Percentiles rank a stretch among this genome's conserved stretches.
Evolutionary conservation across 768 basidiomycete species (phyloP).

Genomic region (Leccinum obscurum): DNA sequence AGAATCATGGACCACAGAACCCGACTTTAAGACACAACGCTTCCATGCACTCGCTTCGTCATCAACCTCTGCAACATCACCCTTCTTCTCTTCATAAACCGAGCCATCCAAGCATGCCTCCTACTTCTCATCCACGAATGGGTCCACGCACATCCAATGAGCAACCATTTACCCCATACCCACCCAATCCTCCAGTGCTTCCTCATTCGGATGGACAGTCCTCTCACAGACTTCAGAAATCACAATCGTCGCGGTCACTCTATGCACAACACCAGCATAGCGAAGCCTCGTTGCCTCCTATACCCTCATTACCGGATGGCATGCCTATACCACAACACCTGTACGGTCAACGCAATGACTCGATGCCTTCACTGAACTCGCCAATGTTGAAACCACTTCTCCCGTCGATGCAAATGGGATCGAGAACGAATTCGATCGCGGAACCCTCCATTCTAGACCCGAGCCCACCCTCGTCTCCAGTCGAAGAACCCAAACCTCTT

Average conservation of each 20-base stretch:
- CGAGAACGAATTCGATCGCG: conserved; percentile 51
- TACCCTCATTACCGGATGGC: conserved; percentile 38
- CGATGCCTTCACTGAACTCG: conserved; percentile 29
- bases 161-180: conserved; percentile 12
- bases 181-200: conserved; percentile 11
- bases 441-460: conserved; percentile 61
- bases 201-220: conserved; percentile 49
- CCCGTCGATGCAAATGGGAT: conserved; percentile 60
- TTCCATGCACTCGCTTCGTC: conserved; percentile 31
- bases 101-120: conserved; percentile 11
- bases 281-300: conserved; percentile 34
- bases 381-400: conserved; percentile 52
- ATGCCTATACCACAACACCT: conserved; percentile 32
- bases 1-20: conserved; percentile 11
- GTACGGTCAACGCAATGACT: conserved; percentile 21
- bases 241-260: conserved; percentile 60
- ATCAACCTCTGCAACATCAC: conserved; percentile 26
- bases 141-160: conserved; percentile 10
- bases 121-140: conserved; percentile 21
- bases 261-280: conserved; percentile 51
- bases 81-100: conserved; percentile 14
- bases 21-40: conserved; percentile 20
- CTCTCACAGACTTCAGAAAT: conserved; percentile 44
- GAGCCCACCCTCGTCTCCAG: conserved; percentile 85
- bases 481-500: conserved; percentile 49